Conservation (phyloP, 345 rosid genomes). For the Populus ilicifolia region DNA sequence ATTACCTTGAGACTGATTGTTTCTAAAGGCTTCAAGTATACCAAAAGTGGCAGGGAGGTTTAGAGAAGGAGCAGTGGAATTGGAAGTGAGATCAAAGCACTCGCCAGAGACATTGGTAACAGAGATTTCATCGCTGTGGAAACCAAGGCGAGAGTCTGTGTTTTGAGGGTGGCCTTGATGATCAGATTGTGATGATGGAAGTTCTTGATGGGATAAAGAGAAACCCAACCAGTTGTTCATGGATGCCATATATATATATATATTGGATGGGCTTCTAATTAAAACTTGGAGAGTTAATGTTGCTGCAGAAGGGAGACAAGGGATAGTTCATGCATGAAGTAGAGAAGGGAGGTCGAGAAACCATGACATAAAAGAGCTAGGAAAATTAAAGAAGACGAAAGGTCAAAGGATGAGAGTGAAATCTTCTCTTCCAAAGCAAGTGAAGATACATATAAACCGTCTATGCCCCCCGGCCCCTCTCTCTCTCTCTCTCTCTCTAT, state of each 20-base stretch:
- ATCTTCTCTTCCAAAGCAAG: slow-evolving; percentile 18
- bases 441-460: slow-evolving; percentile 29
- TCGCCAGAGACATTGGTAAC: slow-evolving; percentile 38
- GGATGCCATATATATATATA: slow-evolving; percentile 10
- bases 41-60: slow-evolving; percentile 49
- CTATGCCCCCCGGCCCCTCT: background rate
- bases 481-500: background rate
- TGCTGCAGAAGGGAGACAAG: background rate
- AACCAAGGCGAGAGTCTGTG: slow-evolving; percentile 16
- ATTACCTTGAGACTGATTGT: slow-evolving; percentile 60
- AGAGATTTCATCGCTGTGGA: slow-evolving; percentile 18
- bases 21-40: slow-evolving; percentile 58
- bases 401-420: slow-evolving; percentile 22
- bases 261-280: background rate
- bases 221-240: slow-evolving; percentile 32
- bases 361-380: slow-evolving; percentile 1
- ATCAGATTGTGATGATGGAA: slow-evolving; percentile 14
- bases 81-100: slow-evolving; percentile 45
- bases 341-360: background rate
- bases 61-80: slow-evolving; percentile 38
- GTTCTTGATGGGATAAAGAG: slow-evolving; percentile 24
- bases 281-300: background rate
- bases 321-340: slow-evolving; percentile 27
- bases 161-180: slow-evolving; percentile 21
- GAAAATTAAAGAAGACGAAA: slow-evolving; percentile 22